These are phyloP conservation scores for Curvularia spicifera DNA, from an alignment of 2,329 filamentous ascomycete genomes.

Conservation along the genomic window DNA sequence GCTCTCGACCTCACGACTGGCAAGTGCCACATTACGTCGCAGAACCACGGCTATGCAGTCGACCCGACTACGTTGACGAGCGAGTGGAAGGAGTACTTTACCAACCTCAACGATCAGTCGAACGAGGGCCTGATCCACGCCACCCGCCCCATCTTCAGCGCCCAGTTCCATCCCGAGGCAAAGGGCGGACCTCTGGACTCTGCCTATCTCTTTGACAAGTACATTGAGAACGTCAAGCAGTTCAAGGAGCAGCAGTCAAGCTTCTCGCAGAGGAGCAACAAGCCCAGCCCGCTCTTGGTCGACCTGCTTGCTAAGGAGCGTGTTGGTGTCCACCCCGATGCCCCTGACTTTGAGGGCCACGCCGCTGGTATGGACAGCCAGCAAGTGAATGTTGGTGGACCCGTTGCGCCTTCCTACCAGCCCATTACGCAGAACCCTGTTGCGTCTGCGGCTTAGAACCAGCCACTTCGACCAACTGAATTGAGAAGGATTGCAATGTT, in stretches of 20 bases:
- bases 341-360: slow-evolving; percentile 45
- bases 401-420: slow-evolving; percentile 42
- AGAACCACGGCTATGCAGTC: slow-evolving; percentile 98
- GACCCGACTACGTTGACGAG: slow-evolving; percentile 79
- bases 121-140: slow-evolving; percentile 99
- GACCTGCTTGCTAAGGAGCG: slow-evolving; percentile 93
- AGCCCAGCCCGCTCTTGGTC: slow-evolving; percentile 84
- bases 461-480: background rate
- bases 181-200: slow-evolving; percentile 97
- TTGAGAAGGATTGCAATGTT: background rate
- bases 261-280: slow-evolving; percentile 79
- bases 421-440: slow-evolving; percentile 41
- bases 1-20: slow-evolving; percentile 93
- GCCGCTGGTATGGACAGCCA: slow-evolving; percentile 37
- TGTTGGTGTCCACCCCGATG: slow-evolving; percentile 72
- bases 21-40: slow-evolving; percentile 96
- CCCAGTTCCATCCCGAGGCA: slow-evolving; percentile 98
- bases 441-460: slow-evolving; percentile 37
- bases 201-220: slow-evolving; percentile 95
- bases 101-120: slow-evolving; percentile 96
- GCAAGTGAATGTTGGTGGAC: slow-evolving; percentile 36
- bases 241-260: slow-evolving; percentile 85
- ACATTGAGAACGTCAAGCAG: slow-evolving; percentile 84
- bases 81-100: slow-evolving; percentile 98
- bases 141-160: slow-evolving; percentile 94